Percentiles rank a stretch among this genome's conserved stretches.
These are phyloP conservation scores for Pleurotus tuoliensis DNA, from an alignment of 768 basidiomycete genomes.

Conservation along the genomic window DNA sequence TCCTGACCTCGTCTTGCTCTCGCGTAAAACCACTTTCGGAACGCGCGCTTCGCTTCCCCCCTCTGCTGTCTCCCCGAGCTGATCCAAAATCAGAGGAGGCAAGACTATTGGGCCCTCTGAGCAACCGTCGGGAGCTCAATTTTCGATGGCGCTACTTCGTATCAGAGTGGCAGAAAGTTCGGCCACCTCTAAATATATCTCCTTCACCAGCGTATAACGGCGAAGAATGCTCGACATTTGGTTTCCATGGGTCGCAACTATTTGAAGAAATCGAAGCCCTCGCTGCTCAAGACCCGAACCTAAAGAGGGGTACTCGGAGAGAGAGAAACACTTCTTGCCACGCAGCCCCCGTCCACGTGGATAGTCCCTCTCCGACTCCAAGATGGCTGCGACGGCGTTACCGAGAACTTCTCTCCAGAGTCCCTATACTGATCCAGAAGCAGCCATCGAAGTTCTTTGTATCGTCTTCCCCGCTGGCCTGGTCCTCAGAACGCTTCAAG, in stretches of 20 bases:
- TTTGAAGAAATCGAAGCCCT: slow-evolving; percentile 44
- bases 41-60: slow-evolving; percentile 43
- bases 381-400: slow-evolving; percentile 55
- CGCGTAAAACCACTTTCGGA: slow-evolving; percentile 40
- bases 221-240: slow-evolving; percentile 27
- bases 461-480: slow-evolving; percentile 26
- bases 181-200: slow-evolving; percentile 57
- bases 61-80: slow-evolving; percentile 53
- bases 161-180: slow-evolving; percentile 48
- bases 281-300: slow-evolving; percentile 28
- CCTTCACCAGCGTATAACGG: slow-evolving; percentile 14
- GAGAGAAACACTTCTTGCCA: slow-evolving; percentile 19
- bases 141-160: slow-evolving; percentile 64
- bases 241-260: slow-evolving; percentile 38
- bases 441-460: slow-evolving; percentile 19
- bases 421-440: slow-evolving; percentile 49
- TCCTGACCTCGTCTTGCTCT: slow-evolving; percentile 53
- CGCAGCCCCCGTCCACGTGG: not conserved
- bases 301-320: slow-evolving; percentile 29
- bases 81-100: slow-evolving; percentile 57
- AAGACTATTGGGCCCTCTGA: slow-evolving; percentile 56
- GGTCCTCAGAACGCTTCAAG: slow-evolving; percentile 18
- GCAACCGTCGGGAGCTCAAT: slow-evolving; percentile 73
- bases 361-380: slow-evolving; percentile 20
- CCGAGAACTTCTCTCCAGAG: slow-evolving; percentile 51